phyloP scores from a whole-genome alignment of 2,329 filamentous ascomycete species.

The Septoria linicola region DNA sequence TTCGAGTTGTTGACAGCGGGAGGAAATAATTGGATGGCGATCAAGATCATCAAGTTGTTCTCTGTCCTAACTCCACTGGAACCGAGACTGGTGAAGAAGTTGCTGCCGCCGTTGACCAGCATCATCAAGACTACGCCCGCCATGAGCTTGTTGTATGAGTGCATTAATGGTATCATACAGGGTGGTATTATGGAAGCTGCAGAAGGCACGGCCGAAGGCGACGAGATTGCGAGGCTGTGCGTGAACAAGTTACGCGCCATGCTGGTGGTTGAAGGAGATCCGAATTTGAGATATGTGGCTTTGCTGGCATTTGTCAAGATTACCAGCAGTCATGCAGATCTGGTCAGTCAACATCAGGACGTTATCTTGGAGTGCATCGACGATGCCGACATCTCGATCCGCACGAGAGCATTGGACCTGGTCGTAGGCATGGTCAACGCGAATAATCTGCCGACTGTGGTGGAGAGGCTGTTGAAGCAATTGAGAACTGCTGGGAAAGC shows the following conservation, averaged over 20 bases:
- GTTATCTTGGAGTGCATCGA: slow-evolving; percentile 96
- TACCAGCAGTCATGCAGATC: slow-evolving; percentile 78
- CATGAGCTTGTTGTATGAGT: slow-evolving; percentile 98
- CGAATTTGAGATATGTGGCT: slow-evolving; percentile 96
- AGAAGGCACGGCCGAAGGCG: slow-evolving; percentile 75
- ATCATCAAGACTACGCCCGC: slow-evolving; percentile 93
- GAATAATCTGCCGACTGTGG: slow-evolving; percentile 79
- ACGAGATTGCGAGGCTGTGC: slow-evolving; percentile 89
- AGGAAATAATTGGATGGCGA: slow-evolving; percentile 99
- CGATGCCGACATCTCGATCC: slow-evolving; percentile 92
- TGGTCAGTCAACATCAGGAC: slow-evolving; percentile 91
- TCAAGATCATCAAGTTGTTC: slow-evolving; percentile 98
- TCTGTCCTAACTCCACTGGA: slow-evolving; percentile 90
- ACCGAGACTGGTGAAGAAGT: slow-evolving; percentile 84
- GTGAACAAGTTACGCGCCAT: slow-evolving; percentile 91
- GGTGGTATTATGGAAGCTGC: slow-evolving; percentile 86
- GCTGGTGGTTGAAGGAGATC: slow-evolving; percentile 89
- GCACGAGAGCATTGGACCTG: slow-evolving; percentile 85
- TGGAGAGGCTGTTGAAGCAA: slow-evolving; percentile 84
- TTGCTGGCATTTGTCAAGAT: slow-evolving; percentile 94
- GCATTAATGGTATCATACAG: slow-evolving; percentile 97
- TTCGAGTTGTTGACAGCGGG: slow-evolving; percentile 91
- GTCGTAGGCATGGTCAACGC: slow-evolving; percentile 90
- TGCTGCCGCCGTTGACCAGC: slow-evolving; percentile 84
- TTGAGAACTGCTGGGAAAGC: slow-evolving; percentile 65